A percentile compares a stretch with the other conserved stretches of the same genome.
Evolutionary conservation across 768 basidiomycete genomes (phyloP).

Genomic region (Mycena haematopus): DNA sequence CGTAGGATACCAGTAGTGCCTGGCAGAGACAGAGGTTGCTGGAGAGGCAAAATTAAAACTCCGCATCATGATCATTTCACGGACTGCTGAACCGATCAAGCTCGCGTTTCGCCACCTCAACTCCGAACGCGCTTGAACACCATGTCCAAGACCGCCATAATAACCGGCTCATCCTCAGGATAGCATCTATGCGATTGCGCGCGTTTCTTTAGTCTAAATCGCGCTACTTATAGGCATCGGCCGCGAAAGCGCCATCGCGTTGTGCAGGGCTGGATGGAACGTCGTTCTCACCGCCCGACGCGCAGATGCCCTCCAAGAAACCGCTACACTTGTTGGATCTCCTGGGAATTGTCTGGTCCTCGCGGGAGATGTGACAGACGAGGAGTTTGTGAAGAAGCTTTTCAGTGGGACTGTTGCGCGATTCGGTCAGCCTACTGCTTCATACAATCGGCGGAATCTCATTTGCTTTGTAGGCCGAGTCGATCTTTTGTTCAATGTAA

Average conservation of each 20-base stretch:
- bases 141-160: constrained; percentile 40
- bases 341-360: constrained; percentile 49
- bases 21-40: no score
- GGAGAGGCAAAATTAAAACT: no score
- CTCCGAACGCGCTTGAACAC: no score
- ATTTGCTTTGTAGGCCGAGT: constrained; percentile 53
- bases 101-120: no score
- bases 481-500: constrained; percentile 83
- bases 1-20: no score
- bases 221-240: constrained; percentile 59
- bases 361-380: constrained; percentile 69
- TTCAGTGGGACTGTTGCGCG: constrained; percentile 59
- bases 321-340: constrained; percentile 49
- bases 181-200: constrained; percentile 30
- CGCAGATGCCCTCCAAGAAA: constrained; percentile 61
- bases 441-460: constrained; percentile 1
- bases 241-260: constrained; percentile 66
- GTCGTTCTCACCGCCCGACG: constrained; percentile 72
- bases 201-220: background rate
- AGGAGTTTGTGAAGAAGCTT: constrained; percentile 64
- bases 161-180: constrained; percentile 65
- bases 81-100: no score
- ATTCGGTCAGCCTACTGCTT: constrained; percentile 54
- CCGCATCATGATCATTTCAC: no score
- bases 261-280: constrained; percentile 73